These are phyloP conservation scores for Lindgomyces ingoldianus DNA, from an alignment of 495 filamentous ascomycete species.

Conservation along the genomic window DNA sequence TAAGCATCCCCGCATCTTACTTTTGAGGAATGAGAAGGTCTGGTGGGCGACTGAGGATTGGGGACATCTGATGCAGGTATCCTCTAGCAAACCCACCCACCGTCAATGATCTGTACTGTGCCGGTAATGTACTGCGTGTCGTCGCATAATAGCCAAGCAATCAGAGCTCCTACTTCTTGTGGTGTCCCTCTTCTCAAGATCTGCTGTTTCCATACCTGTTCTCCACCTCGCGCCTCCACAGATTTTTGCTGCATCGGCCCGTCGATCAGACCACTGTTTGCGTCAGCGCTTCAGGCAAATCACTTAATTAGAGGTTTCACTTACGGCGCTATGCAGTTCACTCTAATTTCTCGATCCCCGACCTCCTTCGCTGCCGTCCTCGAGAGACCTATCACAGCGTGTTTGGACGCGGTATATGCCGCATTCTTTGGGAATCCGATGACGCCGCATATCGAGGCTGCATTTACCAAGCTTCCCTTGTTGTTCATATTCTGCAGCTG, in stretches of 20 bases:
- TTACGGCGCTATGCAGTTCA: conserved; percentile 54
- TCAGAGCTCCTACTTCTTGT: conserved; percentile 39
- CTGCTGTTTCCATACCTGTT: conserved; percentile 31
- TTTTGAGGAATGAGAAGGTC: no score
- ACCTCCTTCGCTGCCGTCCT: conserved; percentile 60
- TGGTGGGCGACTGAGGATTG: no score
- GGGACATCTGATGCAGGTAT: background rate
- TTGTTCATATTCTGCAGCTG: conserved; percentile 34
- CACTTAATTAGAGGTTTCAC: background rate
- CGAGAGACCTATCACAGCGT: conserved; percentile 58
- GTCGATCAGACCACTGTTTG: conserved; percentile 34
- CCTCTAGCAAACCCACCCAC: conserved; percentile 39
- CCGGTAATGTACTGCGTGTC: conserved; percentile 43
- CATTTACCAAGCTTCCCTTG: conserved; percentile 56
- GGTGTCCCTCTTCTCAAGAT: conserved; percentile 26
- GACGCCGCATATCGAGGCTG: conserved; percentile 57
- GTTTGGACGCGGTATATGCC: conserved; percentile 61
- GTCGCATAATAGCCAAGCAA: conserved; percentile 42
- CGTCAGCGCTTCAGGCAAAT: background rate
- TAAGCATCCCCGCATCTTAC: no score
- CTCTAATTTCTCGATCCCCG: conserved; percentile 56
- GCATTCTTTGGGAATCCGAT: conserved; percentile 53
- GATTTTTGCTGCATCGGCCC: conserved; percentile 35
- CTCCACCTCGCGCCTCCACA: conserved; percentile 28
- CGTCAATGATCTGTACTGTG: conserved; percentile 38